Base-by-base conservation (phyloP, 2,329 filamentous ascomycete genomes). In the Microsporum ferrugineum region DNA sequence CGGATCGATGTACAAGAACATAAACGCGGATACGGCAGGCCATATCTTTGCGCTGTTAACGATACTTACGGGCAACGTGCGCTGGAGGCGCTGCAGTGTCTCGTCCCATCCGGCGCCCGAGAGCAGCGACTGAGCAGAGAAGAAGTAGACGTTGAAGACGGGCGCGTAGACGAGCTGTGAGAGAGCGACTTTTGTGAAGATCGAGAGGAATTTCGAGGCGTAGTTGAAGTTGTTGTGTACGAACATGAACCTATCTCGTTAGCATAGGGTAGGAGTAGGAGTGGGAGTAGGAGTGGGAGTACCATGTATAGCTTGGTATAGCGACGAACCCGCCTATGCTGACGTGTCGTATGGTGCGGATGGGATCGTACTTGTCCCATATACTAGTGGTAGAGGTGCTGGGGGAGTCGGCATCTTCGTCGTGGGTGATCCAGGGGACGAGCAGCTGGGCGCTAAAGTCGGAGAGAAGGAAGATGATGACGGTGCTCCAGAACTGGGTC, bases 1-100 rank as follows among this genome's bases (percentile, higher is more conserved):
- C 56, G 90, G 78, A 31, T 86, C 84, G 3, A 96, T 78, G 68
- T 89, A 94, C n/a, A 87, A 84, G 69, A 96, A 95, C 72, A 82
- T 91, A 70, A 96, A 86, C 0, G 90, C 90, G 12, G 88, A 95
- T 14, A 95, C 87, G 0, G 84, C 84, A 0, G 91, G 92, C 91
- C 91, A 96, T 29, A 96, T 74, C 76, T 95, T 95, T 72, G 86
- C 85, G 63, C 86, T 88, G 72, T 94, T 96, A 70, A 84, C 72
- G 70, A 89, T 84, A 69, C 86, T 91, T 29, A 81, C 79, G 0
- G 91, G 90, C 0, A 96, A 87, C 0, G 91, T 91, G 62, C 84
- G 79, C 66, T 81, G 82, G 62, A 96, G 80, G 59, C 89, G 84
- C 67, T 88, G 84, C 72, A 83, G 82, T 0, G 87, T 82, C 60